Percentiles rank a stretch among this genome's conserved stretches.
phyloP scores from a whole-genome alignment of 306 rosid species.

The Rubus parviflorus region DNA sequence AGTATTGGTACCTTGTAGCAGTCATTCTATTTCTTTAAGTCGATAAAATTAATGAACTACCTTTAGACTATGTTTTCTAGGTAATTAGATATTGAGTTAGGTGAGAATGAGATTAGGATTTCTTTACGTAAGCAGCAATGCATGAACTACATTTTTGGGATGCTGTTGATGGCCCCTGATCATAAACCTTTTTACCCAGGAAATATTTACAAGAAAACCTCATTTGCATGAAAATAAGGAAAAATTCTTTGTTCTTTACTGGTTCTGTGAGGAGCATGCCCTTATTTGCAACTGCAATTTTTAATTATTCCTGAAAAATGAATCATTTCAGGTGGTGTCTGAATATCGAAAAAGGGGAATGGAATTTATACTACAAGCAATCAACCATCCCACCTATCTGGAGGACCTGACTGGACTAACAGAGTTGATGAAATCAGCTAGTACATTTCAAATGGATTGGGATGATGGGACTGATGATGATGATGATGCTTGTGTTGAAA shows the following conservation, averaged over 20 bases:
- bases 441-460: conserved; percentile 68
- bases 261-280: background rate
- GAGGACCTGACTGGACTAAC: conserved; percentile 95
- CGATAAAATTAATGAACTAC: background rate
- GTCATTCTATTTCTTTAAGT: background rate
- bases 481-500: conserved; percentile 66
- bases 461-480: conserved; percentile 53
- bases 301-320: background rate
- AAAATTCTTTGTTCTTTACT: background rate
- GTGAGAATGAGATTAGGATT: background rate
- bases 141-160: too few relatives aligned
- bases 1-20: background rate
- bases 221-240: background rate
- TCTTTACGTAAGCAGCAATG: background rate
- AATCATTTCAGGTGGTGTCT: conserved; percentile 60
- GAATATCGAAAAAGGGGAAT: conserved; percentile 69
- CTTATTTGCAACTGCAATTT: background rate
- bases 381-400: conserved; percentile 89
- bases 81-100: too few relatives aligned
- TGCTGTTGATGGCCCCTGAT: background rate
- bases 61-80: background rate
- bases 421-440: conserved; percentile 88
- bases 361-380: conserved; percentile 79
- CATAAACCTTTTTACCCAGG: too few relatives aligned
- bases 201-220: background rate